Percentiles rank a stretch among this genome's conserved stretches.
These are phyloP conservation scores for Cystofilobasidium capitatum DNA, from an alignment of 768 basidiomycete genomes.

Conservation along the genomic window DNA sequence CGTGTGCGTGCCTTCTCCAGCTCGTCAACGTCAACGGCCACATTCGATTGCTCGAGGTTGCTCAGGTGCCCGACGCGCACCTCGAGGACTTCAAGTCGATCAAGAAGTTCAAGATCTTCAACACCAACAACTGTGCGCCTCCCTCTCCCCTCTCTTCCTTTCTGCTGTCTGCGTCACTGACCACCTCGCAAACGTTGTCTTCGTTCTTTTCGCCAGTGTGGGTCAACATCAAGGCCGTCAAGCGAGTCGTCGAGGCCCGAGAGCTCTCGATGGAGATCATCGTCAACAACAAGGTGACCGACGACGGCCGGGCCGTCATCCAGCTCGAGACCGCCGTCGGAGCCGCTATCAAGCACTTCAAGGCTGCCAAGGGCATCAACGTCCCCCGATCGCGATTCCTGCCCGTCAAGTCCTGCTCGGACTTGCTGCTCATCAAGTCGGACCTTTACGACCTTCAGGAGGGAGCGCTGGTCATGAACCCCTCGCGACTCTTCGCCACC, in stretches of 20 bases:
- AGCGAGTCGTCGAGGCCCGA: slow-evolving; percentile 77
- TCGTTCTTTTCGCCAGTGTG: slow-evolving; percentile 29
- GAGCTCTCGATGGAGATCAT: slow-evolving; percentile 88
- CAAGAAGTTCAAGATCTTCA: slow-evolving; percentile 72
- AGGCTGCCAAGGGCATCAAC: slow-evolving; percentile 56
- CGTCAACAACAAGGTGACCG: slow-evolving; percentile 58
- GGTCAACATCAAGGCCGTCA: slow-evolving; percentile 57
- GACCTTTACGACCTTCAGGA: slow-evolving; percentile 85
- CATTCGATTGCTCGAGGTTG: slow-evolving; percentile 81
- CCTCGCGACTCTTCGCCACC: slow-evolving; percentile 64
- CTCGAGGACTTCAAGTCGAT: slow-evolving; percentile 82
- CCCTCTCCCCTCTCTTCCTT: not conserved
- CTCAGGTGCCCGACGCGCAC: slow-evolving; percentile 87
- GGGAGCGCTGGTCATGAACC: slow-evolving; percentile 77
- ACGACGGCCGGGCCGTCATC: slow-evolving; percentile 75
- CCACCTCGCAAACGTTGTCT: not conserved
- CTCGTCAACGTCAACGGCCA: slow-evolving; percentile 84
- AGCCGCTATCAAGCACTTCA: slow-evolving; percentile 85
- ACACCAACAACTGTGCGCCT: slow-evolving; percentile 40
- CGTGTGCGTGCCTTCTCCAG: not conserved
- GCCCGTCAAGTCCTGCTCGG: slow-evolving; percentile 70
- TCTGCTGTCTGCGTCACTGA: too few species aligned
- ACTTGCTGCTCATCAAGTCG: slow-evolving; percentile 77
- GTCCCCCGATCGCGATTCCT: slow-evolving; percentile 91
- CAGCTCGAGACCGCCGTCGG: slow-evolving; percentile 85